These are phyloP conservation scores for Neospermospora avenae DNA, from an alignment of 2,329 filamentous ascomycete species.

Conservation along the genomic window DNA sequence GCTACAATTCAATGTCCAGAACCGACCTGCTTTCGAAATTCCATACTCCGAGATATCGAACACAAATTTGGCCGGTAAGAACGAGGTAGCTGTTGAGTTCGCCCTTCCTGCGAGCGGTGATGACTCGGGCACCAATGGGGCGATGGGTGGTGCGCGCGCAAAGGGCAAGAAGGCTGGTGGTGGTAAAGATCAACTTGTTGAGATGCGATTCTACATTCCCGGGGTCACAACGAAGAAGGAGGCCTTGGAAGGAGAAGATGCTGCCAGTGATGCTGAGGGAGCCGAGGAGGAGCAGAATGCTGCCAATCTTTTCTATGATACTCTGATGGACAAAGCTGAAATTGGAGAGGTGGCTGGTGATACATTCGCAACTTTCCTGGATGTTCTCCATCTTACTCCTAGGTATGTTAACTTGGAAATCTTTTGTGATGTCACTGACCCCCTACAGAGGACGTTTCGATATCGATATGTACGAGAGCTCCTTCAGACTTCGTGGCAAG, in stretches of 20 bases:
- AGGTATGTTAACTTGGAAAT: conserved; percentile 51
- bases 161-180: conserved; percentile 88
- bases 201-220: conserved; percentile 99
- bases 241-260: conserved; percentile 60
- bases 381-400: conserved; percentile 94
- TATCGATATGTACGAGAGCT: conserved; percentile 98
- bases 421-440: conserved; percentile 26
- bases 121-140: conserved; percentile 69
- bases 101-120: conserved; percentile 69
- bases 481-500: conserved; percentile 94
- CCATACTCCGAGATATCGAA: conserved; percentile 97
- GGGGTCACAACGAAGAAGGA: conserved; percentile 81
- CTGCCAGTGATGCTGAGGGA: conserved; percentile 54
- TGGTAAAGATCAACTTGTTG: conserved; percentile 87
- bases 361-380: conserved; percentile 94
- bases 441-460: conserved; percentile 86
- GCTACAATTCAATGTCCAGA: conserved; percentile 94
- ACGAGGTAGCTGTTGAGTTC: conserved; percentile 96
- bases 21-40: conserved; percentile 92
- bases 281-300: conserved; percentile 86
- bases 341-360: conserved; percentile 99
- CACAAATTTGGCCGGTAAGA: conserved; percentile 95
- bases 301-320: conserved; percentile 96
- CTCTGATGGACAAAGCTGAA: conserved; percentile 95
- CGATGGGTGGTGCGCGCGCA: conserved; percentile 67